A percentile compares a stretch with the other conserved stretches of the same genome.
Conservation (phyloP, 2,329 filamentous ascomycete species). For the Fusarium oligoseptatum region DNA sequence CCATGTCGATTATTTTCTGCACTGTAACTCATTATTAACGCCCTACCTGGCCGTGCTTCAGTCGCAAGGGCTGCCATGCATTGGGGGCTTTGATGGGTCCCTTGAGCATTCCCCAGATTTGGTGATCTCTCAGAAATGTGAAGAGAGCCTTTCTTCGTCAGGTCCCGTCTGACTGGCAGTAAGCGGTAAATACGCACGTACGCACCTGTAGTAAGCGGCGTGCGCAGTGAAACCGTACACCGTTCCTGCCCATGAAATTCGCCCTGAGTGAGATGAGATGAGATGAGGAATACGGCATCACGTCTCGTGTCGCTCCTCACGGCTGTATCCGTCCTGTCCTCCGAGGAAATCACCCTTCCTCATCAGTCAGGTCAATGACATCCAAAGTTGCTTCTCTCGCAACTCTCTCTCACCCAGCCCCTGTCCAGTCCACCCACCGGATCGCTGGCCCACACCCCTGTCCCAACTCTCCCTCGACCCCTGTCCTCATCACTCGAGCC, state of each 20-base stretch:
- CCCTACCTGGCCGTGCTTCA: slow-evolving; percentile 25
- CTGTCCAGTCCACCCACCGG: slow-evolving; percentile 13
- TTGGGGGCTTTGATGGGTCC: slow-evolving; percentile 12
- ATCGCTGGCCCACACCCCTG: slow-evolving; percentile 31
- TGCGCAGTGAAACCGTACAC: not conserved
- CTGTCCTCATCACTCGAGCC: slow-evolving; percentile 13
- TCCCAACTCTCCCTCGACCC: slow-evolving; percentile 27
- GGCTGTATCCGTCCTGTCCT: not conserved
- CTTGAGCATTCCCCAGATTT: slow-evolving; percentile 46
- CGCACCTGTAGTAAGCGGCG: slow-evolving; percentile 8
- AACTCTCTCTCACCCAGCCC: not conserved
- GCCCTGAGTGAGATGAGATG: not conserved
- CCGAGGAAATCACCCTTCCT: slow-evolving; percentile 1
- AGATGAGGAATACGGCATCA: not conserved
- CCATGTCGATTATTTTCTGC: slow-evolving; percentile 34
- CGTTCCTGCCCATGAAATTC: not conserved
- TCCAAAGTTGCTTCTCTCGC: slow-evolving; percentile 14
- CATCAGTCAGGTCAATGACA: not conserved
- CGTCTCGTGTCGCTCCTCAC: slow-evolving; percentile 10
- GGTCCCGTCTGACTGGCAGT: slow-evolving; percentile 3
- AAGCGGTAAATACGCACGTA: slow-evolving; percentile 15
- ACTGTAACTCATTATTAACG: slow-evolving; percentile 24
- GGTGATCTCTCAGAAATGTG: slow-evolving; percentile 13
- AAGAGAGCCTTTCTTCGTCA: slow-evolving; percentile 6
- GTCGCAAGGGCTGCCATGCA: slow-evolving; percentile 16